A percentile compares a stretch with the other conserved stretches of the same genome.
phyloP scores from a whole-genome alignment of 2,329 filamentous ascomycete species.

The Diaporthe amygdali region DNA sequence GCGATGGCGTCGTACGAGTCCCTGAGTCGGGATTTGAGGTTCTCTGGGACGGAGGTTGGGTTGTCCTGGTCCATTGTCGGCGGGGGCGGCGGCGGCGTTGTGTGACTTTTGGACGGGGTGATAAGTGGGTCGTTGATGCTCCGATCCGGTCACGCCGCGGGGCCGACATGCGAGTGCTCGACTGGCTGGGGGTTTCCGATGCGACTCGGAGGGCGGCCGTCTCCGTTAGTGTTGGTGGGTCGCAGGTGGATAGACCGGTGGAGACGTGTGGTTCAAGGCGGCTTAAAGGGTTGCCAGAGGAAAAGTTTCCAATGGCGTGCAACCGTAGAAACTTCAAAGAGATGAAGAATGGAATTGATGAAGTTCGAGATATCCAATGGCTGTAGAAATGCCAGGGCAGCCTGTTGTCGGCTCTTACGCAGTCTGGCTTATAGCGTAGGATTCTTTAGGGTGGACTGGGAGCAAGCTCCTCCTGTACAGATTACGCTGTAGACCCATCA shows the following conservation, averaged over 20 bases:
- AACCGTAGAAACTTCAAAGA: too few relatives aligned
- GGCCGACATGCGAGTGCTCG: background rate
- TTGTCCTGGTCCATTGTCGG: background rate
- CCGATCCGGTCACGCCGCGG: background rate
- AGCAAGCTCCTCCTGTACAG: too few relatives aligned
- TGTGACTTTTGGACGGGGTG: background rate
- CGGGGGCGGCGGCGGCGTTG: too few relatives aligned
- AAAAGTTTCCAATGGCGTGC: too few relatives aligned
- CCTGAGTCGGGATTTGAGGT: conserved; percentile 45
- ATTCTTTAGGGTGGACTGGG: too few relatives aligned
- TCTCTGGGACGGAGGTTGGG: background rate
- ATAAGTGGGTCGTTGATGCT: background rate
- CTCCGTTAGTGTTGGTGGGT: background rate
- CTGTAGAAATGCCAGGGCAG: background rate
- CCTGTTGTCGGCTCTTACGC: background rate
- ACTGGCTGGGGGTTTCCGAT: background rate
- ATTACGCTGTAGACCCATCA: too few relatives aligned
- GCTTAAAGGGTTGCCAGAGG: background rate
- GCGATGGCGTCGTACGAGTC: conserved; percentile 47
- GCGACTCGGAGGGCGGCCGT: background rate
- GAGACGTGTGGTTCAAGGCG: background rate
- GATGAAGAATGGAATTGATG: too few relatives aligned
- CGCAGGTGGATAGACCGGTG: background rate
- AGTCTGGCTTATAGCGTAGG: background rate
- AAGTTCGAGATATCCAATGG: background rate